Percentiles rank a stretch among this genome's conserved stretches.
Evolutionary conservation across 805 yeast species (phyloP).

Genomic region (Sporopachydermia quercuum): DNA sequence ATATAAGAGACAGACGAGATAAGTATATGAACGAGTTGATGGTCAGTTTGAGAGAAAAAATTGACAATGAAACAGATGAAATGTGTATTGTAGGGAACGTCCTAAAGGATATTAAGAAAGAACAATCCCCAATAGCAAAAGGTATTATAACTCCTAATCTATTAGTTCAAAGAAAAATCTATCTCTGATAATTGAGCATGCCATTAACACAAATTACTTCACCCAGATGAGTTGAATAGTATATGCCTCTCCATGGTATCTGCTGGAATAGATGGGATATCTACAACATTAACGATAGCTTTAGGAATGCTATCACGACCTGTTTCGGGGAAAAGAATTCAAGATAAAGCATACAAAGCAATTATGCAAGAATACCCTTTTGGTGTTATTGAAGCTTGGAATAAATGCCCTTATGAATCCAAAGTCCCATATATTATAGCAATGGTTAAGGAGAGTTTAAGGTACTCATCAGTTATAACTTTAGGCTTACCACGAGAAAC

Average conservation of each 20-base stretch:
- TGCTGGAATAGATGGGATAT: conserved; percentile 65
- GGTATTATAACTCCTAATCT: too few species aligned
- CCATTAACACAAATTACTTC: background rate
- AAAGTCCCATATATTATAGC: conserved; percentile 40
- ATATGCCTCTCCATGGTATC: conserved; percentile 64
- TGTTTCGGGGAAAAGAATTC: conserved; percentile 22
- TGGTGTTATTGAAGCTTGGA: conserved; percentile 20
- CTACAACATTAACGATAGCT: conserved; percentile 45
- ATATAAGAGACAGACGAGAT: conserved; percentile 29
- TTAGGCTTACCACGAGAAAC: conserved; percentile 49
- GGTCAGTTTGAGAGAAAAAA: conserved; percentile 15
- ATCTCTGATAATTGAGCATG: background rate
- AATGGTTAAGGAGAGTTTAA: conserved; percentile 43
- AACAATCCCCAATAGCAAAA: conserved; percentile 9
- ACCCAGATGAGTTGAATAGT: conserved; percentile 32
- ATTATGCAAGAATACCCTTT: conserved; percentile 21
- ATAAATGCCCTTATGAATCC: conserved; percentile 15
- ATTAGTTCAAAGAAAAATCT: conserved; percentile 13
- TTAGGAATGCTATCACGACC: conserved; percentile 41
- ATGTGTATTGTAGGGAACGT: conserved; percentile 1
- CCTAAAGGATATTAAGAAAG: conserved; percentile 2
- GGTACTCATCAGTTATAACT: conserved; percentile 54
- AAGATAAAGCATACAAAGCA: conserved; percentile 27
- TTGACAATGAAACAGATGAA: conserved; percentile 15
- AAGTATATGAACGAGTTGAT: conserved; percentile 29